Percentiles rank a stretch among this genome's conserved stretches.
Conservation (phyloP, 805 yeast species). For the Yamadazyma sp. region DNA sequence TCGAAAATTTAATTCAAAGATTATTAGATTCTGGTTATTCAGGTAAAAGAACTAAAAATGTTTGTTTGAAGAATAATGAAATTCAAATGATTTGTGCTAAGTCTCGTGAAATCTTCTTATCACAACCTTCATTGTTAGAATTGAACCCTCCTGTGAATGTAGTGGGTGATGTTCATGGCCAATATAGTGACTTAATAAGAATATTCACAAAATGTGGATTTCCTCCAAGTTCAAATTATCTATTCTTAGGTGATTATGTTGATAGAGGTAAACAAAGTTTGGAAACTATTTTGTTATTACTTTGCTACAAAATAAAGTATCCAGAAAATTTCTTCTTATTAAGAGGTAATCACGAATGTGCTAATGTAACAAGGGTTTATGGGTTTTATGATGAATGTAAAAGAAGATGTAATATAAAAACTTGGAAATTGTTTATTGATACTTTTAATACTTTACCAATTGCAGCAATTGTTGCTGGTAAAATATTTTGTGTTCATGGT, state of each 20-base stretch:
- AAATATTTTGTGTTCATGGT: conserved; percentile 89
- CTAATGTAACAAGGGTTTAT: conserved; percentile 92
- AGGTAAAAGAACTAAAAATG: conserved; percentile 86
- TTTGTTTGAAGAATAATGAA: conserved; percentile 87
- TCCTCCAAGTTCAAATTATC: conserved; percentile 90
- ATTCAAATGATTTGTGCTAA: conserved; percentile 81
- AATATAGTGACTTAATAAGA: conserved; percentile 85
- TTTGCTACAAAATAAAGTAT: conserved; percentile 93
- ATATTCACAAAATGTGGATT: conserved; percentile 94
- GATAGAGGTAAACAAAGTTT: conserved; percentile 96
- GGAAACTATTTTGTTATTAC: conserved; percentile 81
- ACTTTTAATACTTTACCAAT: conserved; percentile 94
- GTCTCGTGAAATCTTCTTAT: conserved; percentile 84
- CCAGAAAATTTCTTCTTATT: conserved; percentile 93
- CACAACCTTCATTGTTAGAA: conserved; percentile 88
- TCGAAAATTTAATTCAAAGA: conserved; percentile 88
- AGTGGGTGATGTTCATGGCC: conserved; percentile 96
- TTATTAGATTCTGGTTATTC: conserved; percentile 93
- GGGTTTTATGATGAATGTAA: conserved; percentile 99
- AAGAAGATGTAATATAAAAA: conserved; percentile 84
- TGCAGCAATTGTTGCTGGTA: conserved; percentile 93
- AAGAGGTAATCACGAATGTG: conserved; percentile 97
- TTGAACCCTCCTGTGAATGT: conserved; percentile 82
- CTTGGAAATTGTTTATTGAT: conserved; percentile 92
- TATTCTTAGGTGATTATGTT: conserved; percentile 94